phyloP scores from a whole-genome alignment of 768 basidiomycete species.

The Albatrellus ellisii region DNA sequence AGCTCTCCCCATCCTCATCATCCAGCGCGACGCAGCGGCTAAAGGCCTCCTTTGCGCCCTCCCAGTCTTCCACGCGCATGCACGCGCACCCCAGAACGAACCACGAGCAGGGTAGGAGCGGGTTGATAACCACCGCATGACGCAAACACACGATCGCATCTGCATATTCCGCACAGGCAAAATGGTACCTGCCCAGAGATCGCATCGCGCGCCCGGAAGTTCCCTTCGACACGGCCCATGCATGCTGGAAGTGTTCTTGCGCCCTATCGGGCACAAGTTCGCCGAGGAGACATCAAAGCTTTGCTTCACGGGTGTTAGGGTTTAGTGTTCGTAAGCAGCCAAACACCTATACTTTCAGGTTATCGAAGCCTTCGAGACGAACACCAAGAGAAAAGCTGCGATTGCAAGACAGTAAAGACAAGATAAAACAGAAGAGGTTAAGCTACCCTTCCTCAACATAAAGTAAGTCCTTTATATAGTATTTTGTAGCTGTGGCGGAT shows the following conservation, averaged over 20 bases:
- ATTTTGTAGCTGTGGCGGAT: too few species aligned
- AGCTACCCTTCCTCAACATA: too few species aligned
- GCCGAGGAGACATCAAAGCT: constrained; percentile 90
- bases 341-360: too few species aligned
- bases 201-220: constrained; percentile 88
- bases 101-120: constrained; percentile 80
- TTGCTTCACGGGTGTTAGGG: constrained; percentile 79
- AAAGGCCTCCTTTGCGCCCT: constrained; percentile 73
- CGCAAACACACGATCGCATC: constrained; percentile 55
- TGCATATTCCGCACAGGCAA: constrained; percentile 48
- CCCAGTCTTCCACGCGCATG: constrained; percentile 76
- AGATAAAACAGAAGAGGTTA: too few species aligned
- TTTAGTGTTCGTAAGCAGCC: too few species aligned
- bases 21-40: constrained; percentile 79
- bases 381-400: too few species aligned
- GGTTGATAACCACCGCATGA: constrained; percentile 78
- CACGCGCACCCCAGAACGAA: constrained; percentile 92
- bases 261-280: constrained; percentile 74
- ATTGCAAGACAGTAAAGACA: too few species aligned
- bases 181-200: constrained; percentile 77
- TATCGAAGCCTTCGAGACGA: too few species aligned
- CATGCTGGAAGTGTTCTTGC: constrained; percentile 60
- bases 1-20: constrained; percentile 94
- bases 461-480: too few species aligned
- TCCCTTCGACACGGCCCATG: constrained; percentile 71